Base-by-base conservation (phyloP, 2,329 filamentous ascomycete genomes). In the Stagonosporopsis tanaceti region DNA sequence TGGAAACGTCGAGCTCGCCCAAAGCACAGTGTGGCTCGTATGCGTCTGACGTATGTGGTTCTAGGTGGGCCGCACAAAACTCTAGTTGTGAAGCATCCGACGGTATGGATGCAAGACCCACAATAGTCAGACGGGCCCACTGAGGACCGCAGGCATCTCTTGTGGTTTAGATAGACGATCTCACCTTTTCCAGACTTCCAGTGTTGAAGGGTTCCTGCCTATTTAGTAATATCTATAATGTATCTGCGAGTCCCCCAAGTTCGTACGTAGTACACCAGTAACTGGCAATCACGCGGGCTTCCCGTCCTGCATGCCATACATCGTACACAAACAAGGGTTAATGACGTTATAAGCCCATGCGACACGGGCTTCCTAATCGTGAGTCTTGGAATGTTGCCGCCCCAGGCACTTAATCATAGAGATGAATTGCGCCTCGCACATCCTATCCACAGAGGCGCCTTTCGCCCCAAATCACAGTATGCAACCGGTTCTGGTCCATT, bases 31-130 rank as follows among this genome's bases (percentile, higher is more conserved):
- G 1, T 15, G 4, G 1, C 27, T 27, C 35, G 17, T 28, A 20
- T 20, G 22, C 15, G 3, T 46, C 42, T 56, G 53, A 50, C 47
- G 40, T 50, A 56, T 46, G 40, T n/a, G 14, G 51, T 40, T 32
- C 46, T 7, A 15, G 34, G 27, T 42, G 15, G 34, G 25, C 24
- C 35, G 46, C 25, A 37, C 46, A 27, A 27, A 46, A 7, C 30
- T 50, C 6, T 15, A 22, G 12, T 17, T 15, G 28, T 40, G 38
- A 22, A 14, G n/a, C 5, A 38, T 39, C 45, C 52, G 24, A 38
- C 45, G 8, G 8, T 27, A 27, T 27, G 25, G 25, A 27, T 27
- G 6, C 25, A 27, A 37, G 28, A 12, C 28, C 28, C 28, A 30
- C 28, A 30, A 7, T 30, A 7, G 11, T 30, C 28, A 30, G 11